Evolutionary conservation across 805 yeast species (phyloP).

Genomic region (Candida ovalis): DNA sequence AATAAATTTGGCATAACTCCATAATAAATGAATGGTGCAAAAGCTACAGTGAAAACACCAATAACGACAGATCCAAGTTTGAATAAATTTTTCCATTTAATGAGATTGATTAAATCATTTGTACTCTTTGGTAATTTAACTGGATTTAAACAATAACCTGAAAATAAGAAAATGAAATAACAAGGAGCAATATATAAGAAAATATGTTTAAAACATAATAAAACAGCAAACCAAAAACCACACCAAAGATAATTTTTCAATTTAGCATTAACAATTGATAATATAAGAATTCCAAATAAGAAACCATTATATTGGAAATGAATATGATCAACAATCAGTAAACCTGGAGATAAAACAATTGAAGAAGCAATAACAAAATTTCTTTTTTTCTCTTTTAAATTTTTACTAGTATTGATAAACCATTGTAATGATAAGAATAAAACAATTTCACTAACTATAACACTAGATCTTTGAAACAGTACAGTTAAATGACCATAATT

Average conservation of each 20-base stretch:
- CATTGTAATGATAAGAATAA: conserved; percentile 69
- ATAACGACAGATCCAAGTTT: conserved; percentile 64
- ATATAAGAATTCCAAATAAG: conserved; percentile 78
- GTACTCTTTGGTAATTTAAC: conserved; percentile 18
- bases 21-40: conserved; percentile 70
- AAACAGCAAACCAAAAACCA: conserved; percentile 66
- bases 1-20: conserved; percentile 62
- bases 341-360: conserved; percentile 82
- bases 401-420: conserved; percentile 49
- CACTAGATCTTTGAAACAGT: conserved; percentile 78
- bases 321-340: conserved; percentile 87
- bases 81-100: conserved; percentile 54
- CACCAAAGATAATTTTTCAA: conserved; percentile 52
- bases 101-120: conserved; percentile 14
- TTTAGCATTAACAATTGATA: conserved; percentile 70
- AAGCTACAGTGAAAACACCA: conserved; percentile 59
- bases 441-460: conserved; percentile 69
- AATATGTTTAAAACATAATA: conserved; percentile 92
- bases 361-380: conserved; percentile 79
- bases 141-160: conserved; percentile 63
- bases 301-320: conserved; percentile 97
- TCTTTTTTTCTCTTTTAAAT: conserved; percentile 37
- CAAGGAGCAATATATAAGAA: conserved; percentile 94
- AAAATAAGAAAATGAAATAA: conserved; percentile 71
- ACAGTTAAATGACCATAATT: conserved; percentile 74